phyloP scores from a whole-genome alignment of 805 yeast genomes.

The Yarrowia bubula region DNA sequence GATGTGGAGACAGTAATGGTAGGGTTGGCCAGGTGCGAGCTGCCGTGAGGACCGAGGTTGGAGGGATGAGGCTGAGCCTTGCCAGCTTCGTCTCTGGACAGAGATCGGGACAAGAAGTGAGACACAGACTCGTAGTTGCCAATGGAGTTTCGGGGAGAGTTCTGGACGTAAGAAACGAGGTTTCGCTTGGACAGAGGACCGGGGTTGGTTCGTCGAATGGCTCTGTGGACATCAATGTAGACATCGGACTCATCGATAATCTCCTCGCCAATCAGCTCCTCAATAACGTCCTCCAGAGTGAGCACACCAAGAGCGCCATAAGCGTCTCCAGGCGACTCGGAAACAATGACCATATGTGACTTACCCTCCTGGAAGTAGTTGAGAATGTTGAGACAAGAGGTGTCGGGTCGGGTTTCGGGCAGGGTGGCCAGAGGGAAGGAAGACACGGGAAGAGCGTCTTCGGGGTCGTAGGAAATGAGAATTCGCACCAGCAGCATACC shows the following conservation, averaged over 20 bases:
- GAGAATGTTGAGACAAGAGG: conserved; percentile 88
- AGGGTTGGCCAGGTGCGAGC: conserved; percentile 6
- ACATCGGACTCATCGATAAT: conserved; percentile 96
- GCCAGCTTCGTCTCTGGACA: neutral
- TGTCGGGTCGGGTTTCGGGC: conserved; percentile 89
- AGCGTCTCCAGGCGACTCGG: conserved; percentile 75
- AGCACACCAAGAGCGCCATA: conserved; percentile 77
- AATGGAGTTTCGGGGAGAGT: conserved; percentile 10
- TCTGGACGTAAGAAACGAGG: conserved; percentile 14
- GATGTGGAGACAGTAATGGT: neutral
- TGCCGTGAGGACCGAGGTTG: conserved; percentile 1
- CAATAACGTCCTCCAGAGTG: conserved; percentile 96
- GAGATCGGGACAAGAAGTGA: conserved; percentile 14
- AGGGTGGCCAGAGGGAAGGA: conserved; percentile 92
- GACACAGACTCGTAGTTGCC: conserved; percentile 19
- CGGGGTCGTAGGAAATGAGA: conserved; percentile 93
- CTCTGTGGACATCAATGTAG: conserved; percentile 83
- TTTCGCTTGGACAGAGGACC: conserved; percentile 39
- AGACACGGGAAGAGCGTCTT: conserved; percentile 88
- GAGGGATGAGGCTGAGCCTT: neutral
- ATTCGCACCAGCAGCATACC: conserved; percentile 95
- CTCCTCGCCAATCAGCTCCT: conserved; percentile 95
- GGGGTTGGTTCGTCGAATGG: conserved; percentile 57
- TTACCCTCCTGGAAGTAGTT: conserved; percentile 98
- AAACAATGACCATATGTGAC: conserved; percentile 93